Conservation (phyloP, 331 rosid species). For the Malus hybrid region DNA sequence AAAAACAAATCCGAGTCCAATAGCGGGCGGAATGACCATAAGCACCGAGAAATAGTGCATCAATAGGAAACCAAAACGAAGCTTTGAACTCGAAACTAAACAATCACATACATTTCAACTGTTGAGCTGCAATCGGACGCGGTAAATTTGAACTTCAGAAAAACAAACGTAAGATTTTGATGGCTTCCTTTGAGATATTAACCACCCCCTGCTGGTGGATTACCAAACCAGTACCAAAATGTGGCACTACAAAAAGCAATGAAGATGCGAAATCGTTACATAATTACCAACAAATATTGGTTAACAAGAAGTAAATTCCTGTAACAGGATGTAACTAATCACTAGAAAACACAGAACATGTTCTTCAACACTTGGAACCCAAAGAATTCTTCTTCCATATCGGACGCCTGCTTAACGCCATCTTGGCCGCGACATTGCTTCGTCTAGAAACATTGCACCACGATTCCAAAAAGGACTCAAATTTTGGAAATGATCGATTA, state of each 20-base stretch:
- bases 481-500: not conserved
- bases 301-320: not conserved
- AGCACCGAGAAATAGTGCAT: not conserved
- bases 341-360: not conserved
- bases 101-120: not conserved
- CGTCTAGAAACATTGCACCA: constrained; percentile 2
- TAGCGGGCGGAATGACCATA: not conserved
- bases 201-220: not conserved
- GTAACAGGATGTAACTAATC: not conserved
- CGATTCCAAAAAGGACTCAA: not conserved
- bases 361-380: not conserved
- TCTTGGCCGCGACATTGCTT: not conserved
- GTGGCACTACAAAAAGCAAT: not conserved
- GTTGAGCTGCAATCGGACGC: not conserved
- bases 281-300: not conserved
- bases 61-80: not conserved
- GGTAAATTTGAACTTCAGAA: not conserved
- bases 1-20: not conserved
- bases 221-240: not conserved
- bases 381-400: not conserved
- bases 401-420: not conserved
- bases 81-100: not conserved
- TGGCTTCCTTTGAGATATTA: not conserved
- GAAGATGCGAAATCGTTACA: not conserved
- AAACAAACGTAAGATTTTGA: not conserved